Conservation (phyloP, 2,329 filamentous ascomycete genomes). For the Didymella arachidicola region DNA sequence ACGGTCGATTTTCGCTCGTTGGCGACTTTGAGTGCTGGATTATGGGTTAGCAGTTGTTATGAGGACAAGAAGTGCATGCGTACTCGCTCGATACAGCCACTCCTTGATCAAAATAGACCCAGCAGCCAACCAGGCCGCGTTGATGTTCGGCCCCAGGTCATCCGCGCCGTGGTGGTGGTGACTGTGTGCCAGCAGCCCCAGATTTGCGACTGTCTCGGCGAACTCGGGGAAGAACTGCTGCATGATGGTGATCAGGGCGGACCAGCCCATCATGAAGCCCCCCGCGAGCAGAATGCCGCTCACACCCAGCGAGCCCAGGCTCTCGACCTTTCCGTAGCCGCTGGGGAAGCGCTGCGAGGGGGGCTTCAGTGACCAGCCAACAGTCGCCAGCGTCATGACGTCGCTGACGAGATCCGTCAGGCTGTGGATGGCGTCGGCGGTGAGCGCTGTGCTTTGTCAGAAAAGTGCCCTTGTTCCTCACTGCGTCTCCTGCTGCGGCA, state of each 20-base stretch:
- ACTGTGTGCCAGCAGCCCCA: slow-evolving; percentile 59
- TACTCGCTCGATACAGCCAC: slow-evolving; percentile 96
- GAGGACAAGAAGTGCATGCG: slow-evolving; percentile 11
- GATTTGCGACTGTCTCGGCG: slow-evolving; percentile 52
- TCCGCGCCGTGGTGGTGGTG: slow-evolving; percentile 70
- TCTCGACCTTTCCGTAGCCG: slow-evolving; percentile 98
- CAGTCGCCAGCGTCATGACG: slow-evolving; percentile 90
- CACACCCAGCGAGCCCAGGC: slow-evolving; percentile 89
- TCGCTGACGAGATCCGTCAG: slow-evolving; percentile 95
- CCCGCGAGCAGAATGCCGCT: slow-evolving; percentile 89
- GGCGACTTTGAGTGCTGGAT: slow-evolving; percentile 89
- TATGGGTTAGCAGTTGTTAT: slow-evolving; percentile 32
- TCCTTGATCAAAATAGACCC: slow-evolving; percentile 94
- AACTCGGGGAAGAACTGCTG: slow-evolving; percentile 60
- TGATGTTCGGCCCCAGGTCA: slow-evolving; percentile 78
- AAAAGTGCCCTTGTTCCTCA: background rate
- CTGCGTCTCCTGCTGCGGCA: background rate
- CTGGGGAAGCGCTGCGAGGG: slow-evolving; percentile 84
- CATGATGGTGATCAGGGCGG: slow-evolving; percentile 66
- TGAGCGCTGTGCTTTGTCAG: slow-evolving; percentile 63
- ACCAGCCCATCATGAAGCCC: slow-evolving; percentile 86
- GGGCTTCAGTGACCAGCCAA: slow-evolving; percentile 88
- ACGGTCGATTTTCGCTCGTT: slow-evolving; percentile 94
- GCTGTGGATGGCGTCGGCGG: slow-evolving; percentile 94
- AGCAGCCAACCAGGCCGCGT: slow-evolving; percentile 92